Evolutionary conservation across 2,329 filamentous ascomycete genomes (phyloP).

Genomic region (Oidium heveae): DNA sequence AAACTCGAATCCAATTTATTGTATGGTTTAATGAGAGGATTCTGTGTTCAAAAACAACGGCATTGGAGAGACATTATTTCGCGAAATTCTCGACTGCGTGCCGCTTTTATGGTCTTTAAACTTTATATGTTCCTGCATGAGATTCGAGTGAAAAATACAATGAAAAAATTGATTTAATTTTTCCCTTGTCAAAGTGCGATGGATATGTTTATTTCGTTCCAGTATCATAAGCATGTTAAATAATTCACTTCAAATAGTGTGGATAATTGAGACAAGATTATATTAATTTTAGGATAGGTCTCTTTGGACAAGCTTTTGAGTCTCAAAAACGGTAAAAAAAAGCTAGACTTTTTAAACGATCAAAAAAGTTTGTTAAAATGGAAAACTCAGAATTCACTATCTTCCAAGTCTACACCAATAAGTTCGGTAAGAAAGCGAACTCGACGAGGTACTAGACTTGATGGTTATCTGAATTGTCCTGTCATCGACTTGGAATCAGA

Average conservation of each 20-base stretch:
- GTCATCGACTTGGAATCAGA: conserved; percentile 5
- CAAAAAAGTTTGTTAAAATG: conserved; percentile 4
- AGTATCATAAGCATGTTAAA: background rate
- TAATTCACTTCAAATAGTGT: background rate
- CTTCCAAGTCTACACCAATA: conserved; percentile 4
- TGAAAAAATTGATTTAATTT: background rate
- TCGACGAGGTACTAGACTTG: conserved; percentile 4
- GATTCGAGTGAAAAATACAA: background rate
- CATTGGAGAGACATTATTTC: no score
- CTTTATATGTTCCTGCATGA: background rate
- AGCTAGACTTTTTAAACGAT: conserved; percentile 18
- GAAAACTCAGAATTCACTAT: conserved; percentile 3
- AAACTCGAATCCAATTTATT: no score
- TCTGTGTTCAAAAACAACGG: no score
- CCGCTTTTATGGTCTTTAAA: background rate
- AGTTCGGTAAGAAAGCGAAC: conserved; percentile 6
- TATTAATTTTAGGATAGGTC: conserved; percentile 15
- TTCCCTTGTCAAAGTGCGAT: background rate
- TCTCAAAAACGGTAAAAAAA: conserved; percentile 21
- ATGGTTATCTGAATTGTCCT: conserved; percentile 6
- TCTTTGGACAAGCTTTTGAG: conserved; percentile 19
- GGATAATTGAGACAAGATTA: background rate
- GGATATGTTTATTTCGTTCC: background rate
- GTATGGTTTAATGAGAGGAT: no score
- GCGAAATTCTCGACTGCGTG: no score